Evolutionary conservation across 192 early-diverging fungal species (phyloP).

Genomic region (Rhizophagus sp.): DNA sequence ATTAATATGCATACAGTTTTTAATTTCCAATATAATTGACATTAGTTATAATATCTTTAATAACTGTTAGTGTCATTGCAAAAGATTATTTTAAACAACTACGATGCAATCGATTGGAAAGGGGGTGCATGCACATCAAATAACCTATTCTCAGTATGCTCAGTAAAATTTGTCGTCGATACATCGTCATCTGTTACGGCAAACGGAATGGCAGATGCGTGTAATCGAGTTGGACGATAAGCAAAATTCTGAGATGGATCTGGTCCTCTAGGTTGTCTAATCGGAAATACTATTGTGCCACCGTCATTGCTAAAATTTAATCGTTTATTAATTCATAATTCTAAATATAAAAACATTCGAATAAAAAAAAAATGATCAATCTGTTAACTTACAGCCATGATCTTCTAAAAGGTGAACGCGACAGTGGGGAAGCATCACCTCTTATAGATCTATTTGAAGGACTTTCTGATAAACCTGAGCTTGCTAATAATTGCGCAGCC

Average conservation of each 20-base stretch:
- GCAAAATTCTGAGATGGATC: conserved; percentile 73
- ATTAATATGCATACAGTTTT: not conserved
- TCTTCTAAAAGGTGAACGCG: conserved; percentile 31
- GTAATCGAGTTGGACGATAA: conserved; percentile 44
- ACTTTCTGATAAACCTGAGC: conserved; percentile 25
- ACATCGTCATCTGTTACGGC: conserved; percentile 16
- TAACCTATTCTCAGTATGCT: conserved; percentile 7
- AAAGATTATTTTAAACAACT: not conserved
- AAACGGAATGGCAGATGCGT: conserved; percentile 26
- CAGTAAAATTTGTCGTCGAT: not conserved
- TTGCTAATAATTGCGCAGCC: conserved; percentile 22
- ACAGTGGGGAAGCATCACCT: conserved; percentile 30
- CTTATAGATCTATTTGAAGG: conserved; percentile 28
- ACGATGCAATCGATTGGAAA: conserved; percentile 30
- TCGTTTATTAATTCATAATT: not conserved
- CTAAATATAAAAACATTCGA: not conserved
- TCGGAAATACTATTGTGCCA: conserved; percentile 59
- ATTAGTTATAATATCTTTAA: not conserved
- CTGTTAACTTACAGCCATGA: conserved; percentile 28
- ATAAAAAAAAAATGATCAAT: not conserved
- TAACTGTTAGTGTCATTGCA: not conserved
- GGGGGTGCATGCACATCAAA: conserved; percentile 30
- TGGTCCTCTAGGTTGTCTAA: conserved; percentile 74
- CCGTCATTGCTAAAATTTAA: conserved; percentile 18
- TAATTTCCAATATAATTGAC: not conserved